Percentiles rank a stretch among this genome's conserved stretches.
Evolutionary conservation across 2,329 filamentous ascomycete genomes (phyloP).

Genomic region (Fusarium anthophilum): DNA sequence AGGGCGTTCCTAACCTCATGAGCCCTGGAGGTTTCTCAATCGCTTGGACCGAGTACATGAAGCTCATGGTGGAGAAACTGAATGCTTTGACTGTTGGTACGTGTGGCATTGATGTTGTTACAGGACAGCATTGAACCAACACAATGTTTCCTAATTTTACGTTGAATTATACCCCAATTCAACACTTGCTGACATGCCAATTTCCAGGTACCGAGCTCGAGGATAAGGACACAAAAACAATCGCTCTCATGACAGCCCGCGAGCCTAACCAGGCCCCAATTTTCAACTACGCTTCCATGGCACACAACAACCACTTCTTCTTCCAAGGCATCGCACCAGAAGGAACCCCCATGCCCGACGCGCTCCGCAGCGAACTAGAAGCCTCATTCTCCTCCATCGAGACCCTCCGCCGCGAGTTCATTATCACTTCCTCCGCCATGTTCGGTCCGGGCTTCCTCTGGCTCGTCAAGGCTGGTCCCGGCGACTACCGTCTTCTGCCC

Average conservation of each 20-base stretch:
- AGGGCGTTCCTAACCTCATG: conserved; percentile 75
- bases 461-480: conserved; percentile 73
- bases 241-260: conserved; percentile 80
- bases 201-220: conserved; percentile 71
- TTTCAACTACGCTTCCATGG: conserved; percentile 98
- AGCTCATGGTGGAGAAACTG: conserved; percentile 76
- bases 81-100: conserved; percentile 78
- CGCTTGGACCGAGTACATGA: conserved; percentile 86
- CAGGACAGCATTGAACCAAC: not conserved
- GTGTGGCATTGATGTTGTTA: conserved; percentile 38
- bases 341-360: conserved; percentile 62
- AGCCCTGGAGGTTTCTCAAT: conserved; percentile 74
- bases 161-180: not conserved
- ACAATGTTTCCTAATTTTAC: conserved; percentile 11
- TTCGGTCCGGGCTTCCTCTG: conserved; percentile 98
- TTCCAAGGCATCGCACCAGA: conserved; percentile 65
- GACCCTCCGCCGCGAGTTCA: conserved; percentile 81
- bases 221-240: conserved; percentile 68
- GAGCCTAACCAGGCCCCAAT: conserved; percentile 78
- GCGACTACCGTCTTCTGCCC: conserved; percentile 74
- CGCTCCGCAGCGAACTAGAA: conserved; percentile 68
- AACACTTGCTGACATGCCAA: conserved; percentile 17
- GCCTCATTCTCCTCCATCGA: conserved; percentile 83
- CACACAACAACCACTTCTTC: conserved; percentile 90
- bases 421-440: conserved; percentile 86